phyloP scores from a whole-genome alignment of 176 grass and related monocot species.

The Pontederia crassipes region DNA sequence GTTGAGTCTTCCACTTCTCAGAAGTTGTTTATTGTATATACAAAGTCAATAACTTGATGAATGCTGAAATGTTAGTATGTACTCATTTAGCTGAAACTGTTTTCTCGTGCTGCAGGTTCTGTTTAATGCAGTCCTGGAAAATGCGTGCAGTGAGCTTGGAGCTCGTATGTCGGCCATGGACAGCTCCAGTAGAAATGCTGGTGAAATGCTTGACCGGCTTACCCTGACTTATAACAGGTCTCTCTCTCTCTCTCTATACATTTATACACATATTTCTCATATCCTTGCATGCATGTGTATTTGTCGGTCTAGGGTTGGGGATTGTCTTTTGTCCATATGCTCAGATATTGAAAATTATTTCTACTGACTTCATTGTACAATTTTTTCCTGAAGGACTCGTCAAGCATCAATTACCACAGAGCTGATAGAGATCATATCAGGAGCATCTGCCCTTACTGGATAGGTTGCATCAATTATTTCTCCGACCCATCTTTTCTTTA shows the following conservation, averaged over 20 bases:
- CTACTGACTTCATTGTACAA: slow-evolving; percentile 3
- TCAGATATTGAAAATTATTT: not conserved
- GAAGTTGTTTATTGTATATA: too few species aligned
- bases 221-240: slow-evolving; percentile 88
- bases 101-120: slow-evolving; percentile 45
- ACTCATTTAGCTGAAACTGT: not conserved
- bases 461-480: slow-evolving; percentile 11
- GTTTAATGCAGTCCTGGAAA: slow-evolving; percentile 84
- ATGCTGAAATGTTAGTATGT: too few species aligned
- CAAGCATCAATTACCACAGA: slow-evolving; percentile 94
- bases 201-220: slow-evolving; percentile 91
- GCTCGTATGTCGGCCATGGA: slow-evolving; percentile 97
- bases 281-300: too few species aligned
- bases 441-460: slow-evolving; percentile 86
- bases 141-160: slow-evolving; percentile 86
- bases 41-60: too few species aligned
- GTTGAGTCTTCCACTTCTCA: too few species aligned
- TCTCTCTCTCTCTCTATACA: not conserved
- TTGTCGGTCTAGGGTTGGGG: too few species aligned
- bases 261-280: too few species aligned
- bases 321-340: too few species aligned
- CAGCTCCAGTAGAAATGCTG: slow-evolving; percentile 93
- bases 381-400: slow-evolving; percentile 63
- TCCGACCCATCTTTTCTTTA: not conserved
- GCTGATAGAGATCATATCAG: slow-evolving; percentile 91